Percentiles rank a stretch among this genome's conserved stretches.
Conservation (phyloP, 2,329 filamentous ascomycete genomes). For the Coleophoma eucalyptorum region DNA sequence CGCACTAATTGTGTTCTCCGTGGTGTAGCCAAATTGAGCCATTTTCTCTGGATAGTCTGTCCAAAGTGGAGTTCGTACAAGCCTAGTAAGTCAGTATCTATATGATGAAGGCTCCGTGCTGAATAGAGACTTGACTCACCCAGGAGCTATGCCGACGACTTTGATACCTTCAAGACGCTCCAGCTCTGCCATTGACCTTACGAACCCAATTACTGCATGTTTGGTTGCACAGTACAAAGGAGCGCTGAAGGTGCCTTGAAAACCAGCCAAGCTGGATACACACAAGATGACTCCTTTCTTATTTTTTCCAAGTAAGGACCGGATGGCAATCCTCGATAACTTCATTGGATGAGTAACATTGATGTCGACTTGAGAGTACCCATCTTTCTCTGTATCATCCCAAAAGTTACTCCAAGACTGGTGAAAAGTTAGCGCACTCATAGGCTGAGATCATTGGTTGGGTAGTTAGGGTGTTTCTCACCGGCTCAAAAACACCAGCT, state of each 20-base stretch:
- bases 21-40: slow-evolving; percentile 8
- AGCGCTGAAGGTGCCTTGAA: slow-evolving; percentile 22
- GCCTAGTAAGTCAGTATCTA: neutral
- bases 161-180: slow-evolving; percentile 29
- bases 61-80: slow-evolving; percentile 13
- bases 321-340: slow-evolving; percentile 33
- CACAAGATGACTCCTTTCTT: slow-evolving; percentile 32
- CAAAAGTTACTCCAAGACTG: slow-evolving; percentile 29
- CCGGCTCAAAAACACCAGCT: slow-evolving; percentile 34
- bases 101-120: neutral
- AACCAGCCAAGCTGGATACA: slow-evolving; percentile 28
- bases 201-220: slow-evolving; percentile 34
- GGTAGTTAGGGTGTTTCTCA: slow-evolving; percentile 7
- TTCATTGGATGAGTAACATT: slow-evolving; percentile 35
- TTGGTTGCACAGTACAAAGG: slow-evolving; percentile 33
- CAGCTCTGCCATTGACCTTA: slow-evolving; percentile 28
- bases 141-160: slow-evolving; percentile 28
- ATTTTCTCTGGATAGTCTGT: slow-evolving; percentile 8
- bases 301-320: slow-evolving; percentile 21
- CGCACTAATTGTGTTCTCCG: slow-evolving; percentile 1
- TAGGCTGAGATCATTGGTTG: neutral
- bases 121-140: slow-evolving; percentile 11
- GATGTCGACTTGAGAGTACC: slow-evolving; percentile 27
- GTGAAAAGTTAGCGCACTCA: neutral
- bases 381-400: slow-evolving; percentile 29